Evolutionary conservation across 106 monocot genomes (phyloP).

Genomic region (Amphibolis antarctica): DNA sequence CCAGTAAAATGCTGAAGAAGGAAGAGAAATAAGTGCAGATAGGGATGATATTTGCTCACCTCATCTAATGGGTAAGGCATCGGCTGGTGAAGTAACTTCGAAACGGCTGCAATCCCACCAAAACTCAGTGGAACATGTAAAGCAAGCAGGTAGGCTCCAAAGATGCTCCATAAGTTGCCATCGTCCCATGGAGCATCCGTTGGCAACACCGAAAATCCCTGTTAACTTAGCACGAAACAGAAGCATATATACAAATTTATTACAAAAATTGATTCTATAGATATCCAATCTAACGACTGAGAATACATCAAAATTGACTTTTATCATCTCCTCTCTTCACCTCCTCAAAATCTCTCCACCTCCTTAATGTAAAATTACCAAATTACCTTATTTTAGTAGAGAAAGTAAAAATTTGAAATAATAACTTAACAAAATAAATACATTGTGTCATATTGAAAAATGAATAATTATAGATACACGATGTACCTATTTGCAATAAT

Average conservation of each 20-base stretch:
- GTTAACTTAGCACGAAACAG: not conserved
- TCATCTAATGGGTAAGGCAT: slow-evolving; percentile 49
- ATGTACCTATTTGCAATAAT: too few species aligned
- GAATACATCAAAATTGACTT: not conserved
- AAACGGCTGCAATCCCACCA: slow-evolving; percentile 54
- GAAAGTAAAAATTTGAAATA: too few species aligned
- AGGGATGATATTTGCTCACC: slow-evolving; percentile 16
- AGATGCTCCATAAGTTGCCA: slow-evolving; percentile 50
- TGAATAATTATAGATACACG: too few species aligned
- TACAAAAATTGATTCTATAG: too few species aligned
- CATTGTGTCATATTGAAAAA: too few species aligned
- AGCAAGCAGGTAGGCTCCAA: slow-evolving; percentile 59
- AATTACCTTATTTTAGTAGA: too few species aligned
- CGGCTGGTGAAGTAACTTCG: slow-evolving; percentile 34
- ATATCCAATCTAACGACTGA: too few species aligned
- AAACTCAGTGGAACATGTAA: slow-evolving; percentile 82
- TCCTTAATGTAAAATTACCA: too few species aligned
- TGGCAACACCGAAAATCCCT: slow-evolving; percentile 55
- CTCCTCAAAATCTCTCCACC: not conserved
- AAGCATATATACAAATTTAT: not conserved
- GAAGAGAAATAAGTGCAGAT: too few species aligned
- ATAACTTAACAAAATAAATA: too few species aligned
- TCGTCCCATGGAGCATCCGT: slow-evolving; percentile 52
- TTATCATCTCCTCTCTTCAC: too few species aligned
- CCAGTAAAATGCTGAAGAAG: too few species aligned